Evolutionary conservation across 306 rosid genomes (phyloP).

Genomic region (Cicer bijugum): DNA sequence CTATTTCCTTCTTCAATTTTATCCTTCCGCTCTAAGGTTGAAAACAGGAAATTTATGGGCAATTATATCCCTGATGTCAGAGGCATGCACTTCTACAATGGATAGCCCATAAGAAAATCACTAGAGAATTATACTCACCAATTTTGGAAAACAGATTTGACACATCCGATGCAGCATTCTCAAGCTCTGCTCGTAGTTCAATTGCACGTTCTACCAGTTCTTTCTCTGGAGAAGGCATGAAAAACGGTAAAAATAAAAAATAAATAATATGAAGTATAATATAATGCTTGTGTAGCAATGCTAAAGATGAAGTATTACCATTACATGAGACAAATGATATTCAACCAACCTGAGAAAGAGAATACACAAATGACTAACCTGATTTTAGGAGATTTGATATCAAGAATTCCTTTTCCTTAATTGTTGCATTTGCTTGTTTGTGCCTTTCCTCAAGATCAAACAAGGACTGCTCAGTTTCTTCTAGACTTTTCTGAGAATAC

Average conservation of each 20-base stretch:
- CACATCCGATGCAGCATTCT: constrained; percentile 96
- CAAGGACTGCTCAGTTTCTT: constrained; percentile 78
- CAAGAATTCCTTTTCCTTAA: constrained; percentile 91
- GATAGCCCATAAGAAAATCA: constrained; percentile 11
- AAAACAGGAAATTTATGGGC: constrained; percentile 39
- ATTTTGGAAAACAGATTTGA: constrained; percentile 85
- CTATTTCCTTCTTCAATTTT: constrained; percentile 85
- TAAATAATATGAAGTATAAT: constrained; percentile 20
- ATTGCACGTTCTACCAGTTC: constrained; percentile 83
- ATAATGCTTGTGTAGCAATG: neutral
- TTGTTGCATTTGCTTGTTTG: constrained; percentile 91
- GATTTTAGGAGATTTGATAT: constrained; percentile 89
- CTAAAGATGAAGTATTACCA: constrained; percentile 8
- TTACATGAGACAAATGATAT: neutral
- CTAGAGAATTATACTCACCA: constrained; percentile 60
- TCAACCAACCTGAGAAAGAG: neutral
- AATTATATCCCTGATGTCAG: constrained; percentile 22
- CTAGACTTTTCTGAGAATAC: constrained; percentile 74
- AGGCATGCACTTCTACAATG: constrained; percentile 22
- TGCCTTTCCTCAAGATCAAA: constrained; percentile 93
- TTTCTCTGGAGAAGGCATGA: constrained; percentile 64
- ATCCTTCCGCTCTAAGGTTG: constrained; percentile 78
- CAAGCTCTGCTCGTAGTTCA: constrained; percentile 91
- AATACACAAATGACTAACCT: constrained; percentile 58
- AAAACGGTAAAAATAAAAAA: constrained; percentile 6